These are phyloP conservation scores for Euphorbia tirucalli DNA, from an alignment of 345 rosid genomes.

Conservation along the genomic window DNA sequence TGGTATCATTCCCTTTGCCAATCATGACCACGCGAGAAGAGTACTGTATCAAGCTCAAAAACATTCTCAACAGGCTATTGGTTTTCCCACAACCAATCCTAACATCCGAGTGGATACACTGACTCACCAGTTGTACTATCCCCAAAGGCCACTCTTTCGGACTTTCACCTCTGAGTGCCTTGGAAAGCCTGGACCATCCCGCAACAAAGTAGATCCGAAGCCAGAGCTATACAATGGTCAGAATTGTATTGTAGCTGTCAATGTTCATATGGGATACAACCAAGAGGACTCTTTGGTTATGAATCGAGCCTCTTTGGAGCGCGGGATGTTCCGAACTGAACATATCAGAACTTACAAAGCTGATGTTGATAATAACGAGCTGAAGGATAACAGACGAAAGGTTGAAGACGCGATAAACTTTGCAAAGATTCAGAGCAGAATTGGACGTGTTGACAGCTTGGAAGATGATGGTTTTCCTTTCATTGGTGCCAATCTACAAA, in stretches of 20 bases:
- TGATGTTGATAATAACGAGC: slow-evolving; percentile 75
- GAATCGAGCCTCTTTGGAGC: slow-evolving; percentile 86
- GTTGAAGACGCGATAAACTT: slow-evolving; percentile 58
- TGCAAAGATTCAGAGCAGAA: slow-evolving; percentile 64
- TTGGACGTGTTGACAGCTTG: slow-evolving; percentile 78
- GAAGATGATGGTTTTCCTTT: slow-evolving; percentile 92
- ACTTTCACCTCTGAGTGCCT: slow-evolving; percentile 75
- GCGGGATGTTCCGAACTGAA: slow-evolving; percentile 90
- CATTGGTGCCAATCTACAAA: slow-evolving; percentile 72
- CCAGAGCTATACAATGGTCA: slow-evolving; percentile 79
- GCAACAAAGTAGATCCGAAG: slow-evolving; percentile 39
- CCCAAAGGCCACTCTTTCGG: slow-evolving; percentile 83
- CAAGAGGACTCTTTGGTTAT: slow-evolving; percentile 92
- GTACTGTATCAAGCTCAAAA: slow-evolving; percentile 88
- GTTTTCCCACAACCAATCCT: slow-evolving; percentile 81
- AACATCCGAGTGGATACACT: slow-evolving; percentile 77
- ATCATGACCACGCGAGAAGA: slow-evolving; percentile 88
- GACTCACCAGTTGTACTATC: slow-evolving; percentile 72
- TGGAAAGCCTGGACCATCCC: slow-evolving; percentile 42
- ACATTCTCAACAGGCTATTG: slow-evolving; percentile 88
- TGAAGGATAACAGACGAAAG: slow-evolving; percentile 51
- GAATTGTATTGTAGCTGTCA: slow-evolving; percentile 91
- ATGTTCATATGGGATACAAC: slow-evolving; percentile 89
- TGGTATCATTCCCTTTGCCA: slow-evolving; percentile 82
- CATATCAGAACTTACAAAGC: slow-evolving; percentile 88